phyloP scores from a whole-genome alignment of 192 early-diverging fungal genomes.

The Linnemannia zychae region DNA sequence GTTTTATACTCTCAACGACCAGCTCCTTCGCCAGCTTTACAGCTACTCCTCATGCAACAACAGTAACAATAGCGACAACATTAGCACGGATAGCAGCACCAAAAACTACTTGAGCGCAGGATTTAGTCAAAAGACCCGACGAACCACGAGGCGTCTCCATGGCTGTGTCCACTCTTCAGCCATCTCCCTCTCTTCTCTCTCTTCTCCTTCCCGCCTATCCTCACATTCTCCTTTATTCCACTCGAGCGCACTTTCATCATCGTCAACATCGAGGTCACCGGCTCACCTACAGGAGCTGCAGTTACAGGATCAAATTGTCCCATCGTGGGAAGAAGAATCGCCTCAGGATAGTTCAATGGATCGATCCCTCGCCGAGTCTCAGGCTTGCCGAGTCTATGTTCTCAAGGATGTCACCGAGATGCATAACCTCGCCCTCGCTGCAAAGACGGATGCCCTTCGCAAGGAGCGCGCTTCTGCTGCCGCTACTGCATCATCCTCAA shows the following conservation, averaged over 20 bases:
- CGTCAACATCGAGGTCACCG: neutral
- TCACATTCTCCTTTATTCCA: constrained; percentile 1
- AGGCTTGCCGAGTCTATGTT: constrained; percentile 33
- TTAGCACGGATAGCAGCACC: neutral
- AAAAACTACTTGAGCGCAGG: neutral
- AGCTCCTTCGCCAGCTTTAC: neutral
- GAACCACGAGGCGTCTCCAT: constrained; percentile 22
- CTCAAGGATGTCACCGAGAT: constrained; percentile 52
- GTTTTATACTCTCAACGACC: constrained; percentile 12
- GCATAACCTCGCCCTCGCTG: constrained; percentile 14
- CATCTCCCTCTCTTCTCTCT: neutral
- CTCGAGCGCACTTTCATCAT: neutral
- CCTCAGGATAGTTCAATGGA: neutral
- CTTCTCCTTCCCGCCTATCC: neutral
- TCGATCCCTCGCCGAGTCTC: neutral
- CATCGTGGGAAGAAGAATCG: neutral
- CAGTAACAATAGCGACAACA: neutral
- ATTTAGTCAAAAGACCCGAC: neutral
- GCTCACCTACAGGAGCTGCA: neutral
- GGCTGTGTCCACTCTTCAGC: constrained; percentile 29
- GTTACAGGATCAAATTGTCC: constrained; percentile 6
- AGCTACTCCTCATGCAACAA: too few species aligned
- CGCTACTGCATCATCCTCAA: neutral
- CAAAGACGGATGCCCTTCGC: constrained; percentile 4
- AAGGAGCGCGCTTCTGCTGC: neutral